phyloP scores from a whole-genome alignment of 441 rosid species.

The Syzygium syzygioides region DNA sequence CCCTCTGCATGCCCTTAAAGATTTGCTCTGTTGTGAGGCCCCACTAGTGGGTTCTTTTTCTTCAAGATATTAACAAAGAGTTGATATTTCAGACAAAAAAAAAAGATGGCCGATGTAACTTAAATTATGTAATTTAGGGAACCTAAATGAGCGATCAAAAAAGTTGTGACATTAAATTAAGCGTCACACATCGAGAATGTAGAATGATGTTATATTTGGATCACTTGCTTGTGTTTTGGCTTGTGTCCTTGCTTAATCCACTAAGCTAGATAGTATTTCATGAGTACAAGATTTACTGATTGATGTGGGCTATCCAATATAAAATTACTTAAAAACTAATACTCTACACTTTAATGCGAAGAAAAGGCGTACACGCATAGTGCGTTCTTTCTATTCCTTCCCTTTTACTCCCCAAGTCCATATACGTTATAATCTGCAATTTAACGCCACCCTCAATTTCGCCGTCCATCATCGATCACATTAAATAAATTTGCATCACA shows the following conservation, averaged over 20 bases:
- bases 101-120: background rate
- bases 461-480: background rate
- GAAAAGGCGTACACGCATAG: fast-evolving
- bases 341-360: background rate
- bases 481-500: background rate
- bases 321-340: background rate
- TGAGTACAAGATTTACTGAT: background rate
- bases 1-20: no score
- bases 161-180: background rate
- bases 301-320: background rate
- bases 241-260: background rate
- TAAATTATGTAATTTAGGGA: background rate
- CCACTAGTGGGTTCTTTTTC: no score
- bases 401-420: background rate
- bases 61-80: no score
- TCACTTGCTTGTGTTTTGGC: background rate
- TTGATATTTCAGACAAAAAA: no score
- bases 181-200: background rate
- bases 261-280: background rate
- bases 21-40: no score
- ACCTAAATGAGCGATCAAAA: background rate
- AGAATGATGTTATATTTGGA: background rate
- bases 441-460: background rate
- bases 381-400: background rate
- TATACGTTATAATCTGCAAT: background rate